Conservation (phyloP, 176 grass and related monocot species). For the Saccharum spontaneum region DNA sequence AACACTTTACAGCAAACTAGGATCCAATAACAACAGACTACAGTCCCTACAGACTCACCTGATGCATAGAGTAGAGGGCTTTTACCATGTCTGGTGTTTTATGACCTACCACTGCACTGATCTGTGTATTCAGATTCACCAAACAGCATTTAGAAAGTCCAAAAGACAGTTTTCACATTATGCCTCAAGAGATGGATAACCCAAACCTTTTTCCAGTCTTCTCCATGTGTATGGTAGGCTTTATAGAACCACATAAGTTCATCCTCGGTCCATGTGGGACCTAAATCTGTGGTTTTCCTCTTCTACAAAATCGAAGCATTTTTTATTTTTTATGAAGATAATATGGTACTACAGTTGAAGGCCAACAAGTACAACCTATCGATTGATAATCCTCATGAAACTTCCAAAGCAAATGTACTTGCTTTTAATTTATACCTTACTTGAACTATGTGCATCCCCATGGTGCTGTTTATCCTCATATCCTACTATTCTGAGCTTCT, state of each 20-base stretch:
- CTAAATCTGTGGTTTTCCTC: constrained; percentile 41
- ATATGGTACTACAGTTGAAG: neutral
- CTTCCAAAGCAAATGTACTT: neutral
- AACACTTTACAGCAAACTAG: neutral
- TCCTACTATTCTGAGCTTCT: constrained; percentile 35
- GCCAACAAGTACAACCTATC: neutral
- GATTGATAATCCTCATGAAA: constrained; percentile 18
- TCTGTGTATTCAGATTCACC: constrained; percentile 21
- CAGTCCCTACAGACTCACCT: constrained; percentile 32
- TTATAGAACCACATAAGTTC: constrained; percentile 51
- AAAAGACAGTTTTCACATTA: neutral
- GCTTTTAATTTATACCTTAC: constrained; percentile 40
- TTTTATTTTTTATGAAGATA: constrained; percentile 3
- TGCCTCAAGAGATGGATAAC: neutral
- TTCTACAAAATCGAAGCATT: constrained; percentile 29
- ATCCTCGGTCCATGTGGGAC: constrained; percentile 41
- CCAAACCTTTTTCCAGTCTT: constrained; percentile 64
- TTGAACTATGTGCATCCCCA: constrained; percentile 29
- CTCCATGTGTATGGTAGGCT: constrained; percentile 52
- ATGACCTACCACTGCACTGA: constrained; percentile 37
- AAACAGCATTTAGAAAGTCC: constrained; percentile 1
- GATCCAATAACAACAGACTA: neutral
- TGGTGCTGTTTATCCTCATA: constrained; percentile 8
- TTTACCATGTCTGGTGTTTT: constrained; percentile 49
- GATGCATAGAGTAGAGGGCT: constrained; percentile 52